Evolutionary conservation across 2,329 filamentous ascomycete species (phyloP).

Genomic region (Aulographum hederae): DNA sequence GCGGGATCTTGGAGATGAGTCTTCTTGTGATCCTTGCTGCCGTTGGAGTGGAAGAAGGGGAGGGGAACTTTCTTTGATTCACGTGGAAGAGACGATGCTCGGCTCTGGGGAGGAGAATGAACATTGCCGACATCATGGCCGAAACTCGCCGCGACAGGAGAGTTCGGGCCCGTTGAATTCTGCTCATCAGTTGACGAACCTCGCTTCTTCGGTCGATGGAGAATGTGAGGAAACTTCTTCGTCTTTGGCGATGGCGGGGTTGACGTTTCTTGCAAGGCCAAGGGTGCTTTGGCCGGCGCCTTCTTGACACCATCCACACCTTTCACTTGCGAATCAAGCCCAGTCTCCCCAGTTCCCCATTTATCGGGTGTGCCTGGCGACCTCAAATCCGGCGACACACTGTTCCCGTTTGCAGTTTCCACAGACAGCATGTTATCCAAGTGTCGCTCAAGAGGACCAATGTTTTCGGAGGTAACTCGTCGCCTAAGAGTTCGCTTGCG

Average conservation of each 20-base stretch:
- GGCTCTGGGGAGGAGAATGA: slow-evolving; percentile 18
- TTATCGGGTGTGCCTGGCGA: slow-evolving; percentile 25
- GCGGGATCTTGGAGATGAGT: slow-evolving; percentile 15
- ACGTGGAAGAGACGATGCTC: slow-evolving; percentile 12
- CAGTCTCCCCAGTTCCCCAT: slow-evolving; percentile 13
- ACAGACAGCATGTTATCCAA: slow-evolving; percentile 14
- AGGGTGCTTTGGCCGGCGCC: too few species aligned
- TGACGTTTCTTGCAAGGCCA: too few species aligned
- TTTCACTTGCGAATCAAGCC: too few species aligned
- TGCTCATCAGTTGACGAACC: slow-evolving; percentile 18
- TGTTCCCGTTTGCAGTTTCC: too few species aligned
- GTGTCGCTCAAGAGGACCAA: slow-evolving; percentile 26
- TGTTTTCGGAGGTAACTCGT: slow-evolving; percentile 28
- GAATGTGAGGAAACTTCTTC: too few species aligned
- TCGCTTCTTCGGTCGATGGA: too few species aligned
- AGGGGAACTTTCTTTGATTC: slow-evolving; percentile 20
- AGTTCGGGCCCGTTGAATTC: slow-evolving; percentile 20
- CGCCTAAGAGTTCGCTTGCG: slow-evolving; percentile 27
- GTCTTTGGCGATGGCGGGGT: too few species aligned
- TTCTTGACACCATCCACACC: too few species aligned
- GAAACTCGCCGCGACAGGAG: slow-evolving; percentile 14
- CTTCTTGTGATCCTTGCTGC: slow-evolving; percentile 15
- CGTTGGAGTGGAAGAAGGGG: slow-evolving; percentile 21
- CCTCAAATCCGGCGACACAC: slow-evolving; percentile 15
- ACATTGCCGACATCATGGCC: slow-evolving; percentile 16